Conservation (phyloP, 2,329 filamentous ascomycete genomes). For the Neocatenulostroma microsporum region DNA sequence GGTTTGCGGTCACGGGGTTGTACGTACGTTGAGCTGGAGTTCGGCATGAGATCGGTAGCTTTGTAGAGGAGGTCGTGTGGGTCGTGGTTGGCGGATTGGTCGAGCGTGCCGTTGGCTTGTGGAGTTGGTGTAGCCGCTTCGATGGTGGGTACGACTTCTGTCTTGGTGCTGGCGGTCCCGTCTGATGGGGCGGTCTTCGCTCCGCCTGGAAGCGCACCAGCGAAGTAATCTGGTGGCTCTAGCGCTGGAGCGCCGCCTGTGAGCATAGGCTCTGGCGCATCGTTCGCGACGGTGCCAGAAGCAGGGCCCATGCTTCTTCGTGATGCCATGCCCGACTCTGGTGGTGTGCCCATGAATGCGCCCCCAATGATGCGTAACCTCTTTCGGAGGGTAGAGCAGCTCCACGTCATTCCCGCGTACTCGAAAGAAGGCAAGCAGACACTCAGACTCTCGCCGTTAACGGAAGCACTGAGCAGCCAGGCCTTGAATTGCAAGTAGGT, state of each 20-base stretch:
- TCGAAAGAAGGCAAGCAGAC: conserved; percentile 47
- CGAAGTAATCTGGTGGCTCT: conserved; percentile 25
- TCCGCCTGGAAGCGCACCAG: conserved; percentile 5
- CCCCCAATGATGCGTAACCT: conserved; percentile 63
- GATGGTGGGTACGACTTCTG: conserved; percentile 20
- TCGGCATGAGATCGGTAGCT: conserved; percentile 17
- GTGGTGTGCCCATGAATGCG: conserved; percentile 19
- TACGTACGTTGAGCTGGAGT: conserved; percentile 20
- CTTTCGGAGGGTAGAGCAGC: conserved; percentile 59
- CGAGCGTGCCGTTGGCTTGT: neutral
- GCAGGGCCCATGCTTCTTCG: conserved; percentile 19
- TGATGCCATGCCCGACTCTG: conserved; percentile 4
- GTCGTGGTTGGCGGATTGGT: neutral
- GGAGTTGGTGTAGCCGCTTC: conserved; percentile 7
- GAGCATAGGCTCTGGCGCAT: conserved; percentile 1
- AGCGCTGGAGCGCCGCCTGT: neutral
- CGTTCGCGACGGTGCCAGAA: neutral
- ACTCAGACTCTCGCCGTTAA: conserved; percentile 47
- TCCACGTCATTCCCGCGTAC: conserved; percentile 63
- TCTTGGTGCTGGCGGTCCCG: neutral
- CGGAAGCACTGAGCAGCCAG: conserved; percentile 57
- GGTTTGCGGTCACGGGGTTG: too few relatives aligned
- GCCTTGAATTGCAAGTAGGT: conserved; percentile 59
- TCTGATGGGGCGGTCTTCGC: neutral
- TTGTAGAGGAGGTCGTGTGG: conserved; percentile 10